phyloP scores from a whole-genome alignment of 2,329 filamentous ascomycete species.

The Colletotrichum spaethianum region DNA sequence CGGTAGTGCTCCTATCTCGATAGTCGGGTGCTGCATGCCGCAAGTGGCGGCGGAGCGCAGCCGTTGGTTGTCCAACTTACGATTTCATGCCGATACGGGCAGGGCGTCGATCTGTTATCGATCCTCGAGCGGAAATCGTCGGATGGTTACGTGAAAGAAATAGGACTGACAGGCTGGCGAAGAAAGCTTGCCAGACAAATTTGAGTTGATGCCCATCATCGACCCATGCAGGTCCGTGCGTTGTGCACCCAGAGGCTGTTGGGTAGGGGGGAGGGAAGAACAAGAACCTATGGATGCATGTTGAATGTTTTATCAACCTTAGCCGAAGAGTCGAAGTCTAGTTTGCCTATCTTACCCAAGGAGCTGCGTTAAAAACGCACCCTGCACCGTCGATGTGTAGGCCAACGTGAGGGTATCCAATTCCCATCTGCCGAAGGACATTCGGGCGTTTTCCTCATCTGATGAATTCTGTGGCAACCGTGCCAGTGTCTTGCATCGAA shows the following conservation, averaged over 20 bases:
- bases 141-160: constrained; percentile 8
- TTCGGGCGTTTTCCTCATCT: background rate
- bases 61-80: constrained; percentile 23
- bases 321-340: background rate
- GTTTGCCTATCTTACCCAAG: background rate
- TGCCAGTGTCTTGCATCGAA: background rate
- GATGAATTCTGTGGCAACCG: background rate
- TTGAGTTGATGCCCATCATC: constrained; percentile 25
- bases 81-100: constrained; percentile 20
- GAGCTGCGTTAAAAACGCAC: background rate
- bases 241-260: constrained; percentile 6
- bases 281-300: background rate
- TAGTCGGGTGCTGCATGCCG: constrained; percentile 16
- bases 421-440: background rate
- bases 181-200: constrained; percentile 33
- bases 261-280: background rate
- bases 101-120: background rate
- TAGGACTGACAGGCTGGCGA: background rate
- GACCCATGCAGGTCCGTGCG: constrained; percentile 4
- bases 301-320: background rate
- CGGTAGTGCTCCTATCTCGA: constrained; percentile 26
- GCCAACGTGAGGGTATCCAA: background rate
- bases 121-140: constrained; percentile 3
- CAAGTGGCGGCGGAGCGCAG: constrained; percentile 2
- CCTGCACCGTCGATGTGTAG: background rate